Base-by-base conservation (phyloP, 2,329 filamentous ascomycete species). In the Apiospora aurea region DNA sequence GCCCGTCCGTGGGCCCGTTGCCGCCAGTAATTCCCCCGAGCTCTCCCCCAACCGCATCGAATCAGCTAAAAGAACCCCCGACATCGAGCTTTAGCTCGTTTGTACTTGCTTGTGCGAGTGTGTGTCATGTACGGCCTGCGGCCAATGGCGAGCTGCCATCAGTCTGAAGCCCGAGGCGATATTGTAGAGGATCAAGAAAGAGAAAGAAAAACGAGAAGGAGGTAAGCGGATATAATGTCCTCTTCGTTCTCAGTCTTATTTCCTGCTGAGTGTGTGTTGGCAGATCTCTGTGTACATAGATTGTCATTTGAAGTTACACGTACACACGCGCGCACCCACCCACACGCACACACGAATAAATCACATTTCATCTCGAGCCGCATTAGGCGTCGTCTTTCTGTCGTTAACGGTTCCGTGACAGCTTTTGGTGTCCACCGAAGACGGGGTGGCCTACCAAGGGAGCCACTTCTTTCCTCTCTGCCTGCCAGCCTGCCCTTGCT, bases 321-420 rank as follows among this genome's bases (percentile, higher is more conserved):
- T 13, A 46, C 16, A 21, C 26, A 3, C 26, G 26, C 26, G 3
- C 26, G 26, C 26, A 29, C n/a, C n/a, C n/a, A n/a, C n/a, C n/a
- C 26, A 29, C 26, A 29, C 26, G 26, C 26, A 29, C 26, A 29
- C 26, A 29, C 26, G 26, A 14, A 53, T 26, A 13, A 13, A 38
- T 38, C 2, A 26, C 18, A 61, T 61, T 61, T 61, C 57, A 64
- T 64, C 21, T 41, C 18, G 34, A 38, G 57, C 57, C 57, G 57
- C 57, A 64, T 64, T 41, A 64, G 57, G 57, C 57, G 57, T 18
- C 51, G 26, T 64, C 57, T 18, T 61, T n/a, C 4, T 41, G 57
- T 41, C 57, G 18, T 64, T 64, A 64, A 64, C 57, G 57, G 57
- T 41, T 64, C 57, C 29, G 29, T 61, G 53, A 61, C 53, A 61